Percentiles rank a stretch among this genome's conserved stretches.
These are phyloP conservation scores for Digitaria exilis DNA, from an alignment of 202 grass and related monocot genomes.

Conservation along the genomic window DNA sequence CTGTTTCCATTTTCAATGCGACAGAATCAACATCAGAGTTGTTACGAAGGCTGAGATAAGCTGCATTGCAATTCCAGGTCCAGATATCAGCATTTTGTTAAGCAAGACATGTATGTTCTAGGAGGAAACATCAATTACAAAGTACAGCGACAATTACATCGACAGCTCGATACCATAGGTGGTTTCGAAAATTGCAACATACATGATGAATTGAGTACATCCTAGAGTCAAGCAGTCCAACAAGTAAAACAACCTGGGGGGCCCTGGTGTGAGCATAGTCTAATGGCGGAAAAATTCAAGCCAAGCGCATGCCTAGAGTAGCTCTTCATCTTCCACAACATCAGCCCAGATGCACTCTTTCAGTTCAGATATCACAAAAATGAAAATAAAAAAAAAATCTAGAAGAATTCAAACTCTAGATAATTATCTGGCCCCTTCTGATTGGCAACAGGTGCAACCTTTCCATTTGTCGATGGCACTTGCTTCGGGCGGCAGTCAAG, in stretches of 20 bases:
- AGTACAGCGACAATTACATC: conserved; percentile 28
- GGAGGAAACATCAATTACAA: conserved; percentile 39
- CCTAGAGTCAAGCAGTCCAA: conserved; percentile 42
- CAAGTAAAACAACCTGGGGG: conserved; percentile 9
- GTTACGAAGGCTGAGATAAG: background rate
- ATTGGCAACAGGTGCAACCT: conserved; percentile 54
- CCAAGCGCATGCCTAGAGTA: conserved; percentile 28
- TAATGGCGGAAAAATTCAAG: conserved; percentile 23
- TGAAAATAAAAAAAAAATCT: conserved; percentile 16
- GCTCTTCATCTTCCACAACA: conserved; percentile 24
- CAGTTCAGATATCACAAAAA: conserved; percentile 11
- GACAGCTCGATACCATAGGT: conserved; percentile 24
- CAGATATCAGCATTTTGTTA: background rate
- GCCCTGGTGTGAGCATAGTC: conserved; percentile 28
- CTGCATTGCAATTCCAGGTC: background rate
- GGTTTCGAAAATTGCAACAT: conserved; percentile 40
- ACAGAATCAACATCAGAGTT: background rate
- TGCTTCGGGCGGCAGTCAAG: conserved; percentile 55
- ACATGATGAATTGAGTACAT: conserved; percentile 21
- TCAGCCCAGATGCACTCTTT: conserved; percentile 25
- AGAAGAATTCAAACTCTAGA: conserved; percentile 87
- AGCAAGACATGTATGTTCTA: conserved; percentile 1
- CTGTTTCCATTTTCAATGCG: background rate
- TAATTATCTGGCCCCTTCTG: conserved; percentile 72
- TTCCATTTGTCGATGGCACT: conserved; percentile 45